Conservation (phyloP, 2,329 filamentous ascomycete species). For the Hypomyces rosellus region DNA sequence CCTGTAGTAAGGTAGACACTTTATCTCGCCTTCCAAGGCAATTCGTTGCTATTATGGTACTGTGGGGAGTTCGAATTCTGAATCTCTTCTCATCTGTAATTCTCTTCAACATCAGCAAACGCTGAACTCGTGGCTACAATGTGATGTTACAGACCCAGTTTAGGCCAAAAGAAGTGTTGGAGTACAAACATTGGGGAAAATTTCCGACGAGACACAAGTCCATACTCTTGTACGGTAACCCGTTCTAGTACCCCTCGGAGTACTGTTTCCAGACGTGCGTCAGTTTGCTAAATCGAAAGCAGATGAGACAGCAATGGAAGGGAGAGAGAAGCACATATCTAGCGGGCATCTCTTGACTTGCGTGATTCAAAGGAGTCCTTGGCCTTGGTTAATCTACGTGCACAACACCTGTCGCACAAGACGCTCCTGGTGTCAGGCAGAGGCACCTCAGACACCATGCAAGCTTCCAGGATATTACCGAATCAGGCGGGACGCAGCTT, state of each 20-base stretch:
- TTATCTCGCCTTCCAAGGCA: no score
- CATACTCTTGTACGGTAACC: neutral
- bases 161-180: neutral
- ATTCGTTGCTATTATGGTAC: no score
- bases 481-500: neutral
- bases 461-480: constrained; percentile 1
- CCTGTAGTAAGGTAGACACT: no score
- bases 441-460: neutral
- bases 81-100: neutral
- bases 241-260: no score
- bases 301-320: no score
- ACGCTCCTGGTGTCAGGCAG: constrained; percentile 2
- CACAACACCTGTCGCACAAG: neutral
- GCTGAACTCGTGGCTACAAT: neutral
- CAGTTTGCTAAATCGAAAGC: no score
- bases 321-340: no score
- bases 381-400: no score
- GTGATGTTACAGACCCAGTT: neutral
- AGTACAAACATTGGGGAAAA: constrained; percentile 8
- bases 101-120: neutral
- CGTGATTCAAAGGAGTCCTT: no score
- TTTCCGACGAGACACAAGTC: constrained; percentile 11
- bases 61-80: neutral
- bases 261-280: no score
- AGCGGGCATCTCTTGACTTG: no score